A percentile compares a stretch with the other conserved stretches of the same genome.
Evolutionary conservation across 164 flowering plant genomes (phyloP).

Genomic region (Liriodendron chinense): DNA sequence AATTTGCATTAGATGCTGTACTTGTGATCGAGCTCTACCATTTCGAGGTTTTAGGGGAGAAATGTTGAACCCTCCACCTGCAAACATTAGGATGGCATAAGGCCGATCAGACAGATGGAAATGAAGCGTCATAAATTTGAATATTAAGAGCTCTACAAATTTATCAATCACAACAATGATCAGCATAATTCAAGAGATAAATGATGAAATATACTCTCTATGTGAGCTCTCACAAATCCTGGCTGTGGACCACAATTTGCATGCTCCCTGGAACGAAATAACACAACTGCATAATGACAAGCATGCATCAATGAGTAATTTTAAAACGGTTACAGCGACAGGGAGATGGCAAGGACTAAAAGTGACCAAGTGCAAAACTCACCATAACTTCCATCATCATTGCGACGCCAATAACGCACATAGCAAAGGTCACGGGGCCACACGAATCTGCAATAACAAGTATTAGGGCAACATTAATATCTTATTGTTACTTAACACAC

Average conservation of each 20-base stretch:
- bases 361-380: slow-evolving; percentile 12
- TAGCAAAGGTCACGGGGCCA: slow-evolving; percentile 99
- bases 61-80: slow-evolving; percentile 97
- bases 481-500: neutral
- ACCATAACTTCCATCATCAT: slow-evolving; percentile 99
- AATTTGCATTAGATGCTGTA: slow-evolving; percentile 98
- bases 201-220: slow-evolving; percentile 62
- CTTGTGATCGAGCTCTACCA: slow-evolving; percentile 90
- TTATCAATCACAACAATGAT: slow-evolving; percentile 1
- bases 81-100: slow-evolving; percentile 10
- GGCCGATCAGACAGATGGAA: neutral
- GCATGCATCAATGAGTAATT: slow-evolving; percentile 5
- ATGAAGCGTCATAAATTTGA: too few species aligned
- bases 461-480: neutral
- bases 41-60: slow-evolving; percentile 85
- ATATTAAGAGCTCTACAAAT: neutral
- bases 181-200: slow-evolving; percentile 10
- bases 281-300: slow-evolving; percentile 70
- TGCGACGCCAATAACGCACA: slow-evolving; percentile 98
- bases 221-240: slow-evolving; percentile 92
- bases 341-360: neutral
- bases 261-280: slow-evolving; percentile 95
- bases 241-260: slow-evolving; percentile 95
- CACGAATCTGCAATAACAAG: slow-evolving; percentile 55
- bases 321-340: neutral